Conservation (phyloP, 1,284 basidiomycete genomes). For the Quambalaria eucalypti region DNA sequence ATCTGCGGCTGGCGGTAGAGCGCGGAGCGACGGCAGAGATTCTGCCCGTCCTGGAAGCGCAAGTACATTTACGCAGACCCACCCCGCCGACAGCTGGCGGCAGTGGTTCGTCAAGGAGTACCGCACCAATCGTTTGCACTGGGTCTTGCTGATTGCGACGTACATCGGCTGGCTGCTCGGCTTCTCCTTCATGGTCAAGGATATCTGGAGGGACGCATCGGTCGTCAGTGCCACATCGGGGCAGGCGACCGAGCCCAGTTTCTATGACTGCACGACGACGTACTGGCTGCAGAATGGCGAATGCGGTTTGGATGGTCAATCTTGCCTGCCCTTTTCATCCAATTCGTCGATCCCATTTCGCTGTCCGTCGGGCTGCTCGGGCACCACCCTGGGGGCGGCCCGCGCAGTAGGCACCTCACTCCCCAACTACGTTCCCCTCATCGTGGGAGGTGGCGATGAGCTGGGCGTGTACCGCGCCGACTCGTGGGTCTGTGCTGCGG, state of each 20-base stretch:
- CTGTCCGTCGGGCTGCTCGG: conserved; percentile 66
- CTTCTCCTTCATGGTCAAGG: conserved; percentile 24
- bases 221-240: conserved; percentile 10
- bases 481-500: conserved; percentile 73
- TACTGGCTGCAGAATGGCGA: conserved; percentile 43
- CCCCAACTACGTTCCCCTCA: conserved; percentile 61
- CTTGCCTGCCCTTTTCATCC: conserved; percentile 60
- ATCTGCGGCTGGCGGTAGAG: too few relatives aligned
- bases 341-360: conserved; percentile 60
- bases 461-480: conserved; percentile 66
- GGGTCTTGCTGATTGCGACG: conserved; percentile 18
- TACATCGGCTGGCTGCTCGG: conserved; percentile 36
- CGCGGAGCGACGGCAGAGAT: too few relatives aligned
- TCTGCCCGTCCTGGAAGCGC: too few relatives aligned
- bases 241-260: conserved; percentile 10
- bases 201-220: conserved; percentile 27
- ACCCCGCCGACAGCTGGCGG: conserved; percentile 9
- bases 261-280: conserved; percentile 30
- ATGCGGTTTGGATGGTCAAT: conserved; percentile 65
- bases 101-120: conserved; percentile 13
- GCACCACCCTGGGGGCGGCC: conserved; percentile 64
- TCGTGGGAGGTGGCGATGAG: conserved; percentile 60
- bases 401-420: conserved; percentile 63
- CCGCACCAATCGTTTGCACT: conserved; percentile 27
- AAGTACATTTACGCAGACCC: too few relatives aligned